Base-by-base conservation (phyloP, 2,329 filamentous ascomycete species). In the Rutstroemia sp. region DNA sequence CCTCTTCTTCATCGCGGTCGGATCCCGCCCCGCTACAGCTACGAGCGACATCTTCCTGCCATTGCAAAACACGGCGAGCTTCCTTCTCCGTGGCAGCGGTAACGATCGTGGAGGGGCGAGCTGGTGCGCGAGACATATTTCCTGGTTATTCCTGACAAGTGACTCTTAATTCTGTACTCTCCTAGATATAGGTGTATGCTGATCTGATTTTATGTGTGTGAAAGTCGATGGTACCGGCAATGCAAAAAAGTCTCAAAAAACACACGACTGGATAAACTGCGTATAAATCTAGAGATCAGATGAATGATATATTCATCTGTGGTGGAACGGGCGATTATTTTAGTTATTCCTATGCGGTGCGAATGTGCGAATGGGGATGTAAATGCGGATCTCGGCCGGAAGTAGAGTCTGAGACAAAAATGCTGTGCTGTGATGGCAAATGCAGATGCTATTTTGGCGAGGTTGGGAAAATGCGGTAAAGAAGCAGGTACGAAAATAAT, bases 31-130 rank as follows among this genome's bases (percentile, higher is more conserved):
- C 39, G 5, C 16, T 42, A 19, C 53, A 21, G 34, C 64, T 67
- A 19, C 60, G 48, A 17, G 71, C 72, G 39, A 74, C 70, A 44
- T 71, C 67, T 42, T 72, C 64, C 59, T 72, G 72, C 73, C 73
- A 76, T 47, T 70, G 73, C 54, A 78, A 67, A 17, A 80, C 76
- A 6, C 69, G 60, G 16, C 62, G 62, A 5, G 61, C 64, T 41
- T 72, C 67, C 47, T 68, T 67, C 23, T 63, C 62, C 2, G 63
- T 60, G 2, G 61, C 55, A 1, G 63, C 60, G 8, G 59, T 64
- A 70, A 70, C 42, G 65, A 64, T 54, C 0, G 48, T 51, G 9
- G 47, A 23, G 10, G 54, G 17, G 39, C 47, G 53, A 34, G 46
- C 21, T 2, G 46, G 41, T 55, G 41, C 44, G 34, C 44, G 51